Conservation (phyloP, 495 filamentous ascomycete species). For the Pseudomonodictys pantanalensis region DNA sequence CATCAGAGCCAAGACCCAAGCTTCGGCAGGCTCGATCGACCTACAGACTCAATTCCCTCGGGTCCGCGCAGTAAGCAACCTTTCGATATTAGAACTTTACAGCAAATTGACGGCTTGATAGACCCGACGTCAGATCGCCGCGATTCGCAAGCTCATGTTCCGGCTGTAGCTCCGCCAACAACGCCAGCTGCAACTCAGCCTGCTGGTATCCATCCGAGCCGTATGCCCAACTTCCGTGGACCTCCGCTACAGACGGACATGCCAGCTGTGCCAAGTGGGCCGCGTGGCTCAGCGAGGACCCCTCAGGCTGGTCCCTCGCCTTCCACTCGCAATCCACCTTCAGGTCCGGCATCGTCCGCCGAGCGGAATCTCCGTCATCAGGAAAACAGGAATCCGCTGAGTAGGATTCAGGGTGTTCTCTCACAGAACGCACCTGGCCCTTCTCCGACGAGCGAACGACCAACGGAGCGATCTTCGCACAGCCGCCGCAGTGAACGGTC, state of each 20-base stretch:
- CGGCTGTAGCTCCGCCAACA: slow-evolving; percentile 28
- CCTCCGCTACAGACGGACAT: slow-evolving; percentile 32
- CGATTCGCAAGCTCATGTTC: slow-evolving; percentile 8
- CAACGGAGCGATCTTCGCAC: slow-evolving; percentile 2
- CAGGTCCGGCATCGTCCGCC: slow-evolving; percentile 23
- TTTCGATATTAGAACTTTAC: not conserved
- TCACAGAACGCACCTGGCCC: slow-evolving; percentile 6
- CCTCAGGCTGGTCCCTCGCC: slow-evolving; percentile 24
- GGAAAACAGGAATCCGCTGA: slow-evolving; percentile 3
- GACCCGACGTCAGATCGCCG: slow-evolving; percentile 15
- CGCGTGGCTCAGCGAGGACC: slow-evolving; percentile 17
- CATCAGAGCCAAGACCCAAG: slow-evolving; percentile 39
- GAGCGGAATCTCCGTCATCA: slow-evolving; percentile 6
- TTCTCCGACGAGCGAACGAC: not conserved
- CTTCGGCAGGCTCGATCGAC: slow-evolving; percentile 47
- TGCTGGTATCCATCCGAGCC: slow-evolving; percentile 39
- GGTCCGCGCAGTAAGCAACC: slow-evolving; percentile 58
- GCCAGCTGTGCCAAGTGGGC: slow-evolving; percentile 23
- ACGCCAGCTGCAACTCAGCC: slow-evolving; percentile 19
- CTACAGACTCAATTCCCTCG: slow-evolving; percentile 61
- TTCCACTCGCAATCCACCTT: slow-evolving; percentile 21
- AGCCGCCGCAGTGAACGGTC: slow-evolving; percentile 21
- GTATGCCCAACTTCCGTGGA: slow-evolving; percentile 25
- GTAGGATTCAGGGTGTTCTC: slow-evolving; percentile 4
- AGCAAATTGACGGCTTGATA: slow-evolving; percentile 6